phyloP scores from a whole-genome alignment of 805 yeast species.

The Sungouiozyma ichnusensis region DNA sequence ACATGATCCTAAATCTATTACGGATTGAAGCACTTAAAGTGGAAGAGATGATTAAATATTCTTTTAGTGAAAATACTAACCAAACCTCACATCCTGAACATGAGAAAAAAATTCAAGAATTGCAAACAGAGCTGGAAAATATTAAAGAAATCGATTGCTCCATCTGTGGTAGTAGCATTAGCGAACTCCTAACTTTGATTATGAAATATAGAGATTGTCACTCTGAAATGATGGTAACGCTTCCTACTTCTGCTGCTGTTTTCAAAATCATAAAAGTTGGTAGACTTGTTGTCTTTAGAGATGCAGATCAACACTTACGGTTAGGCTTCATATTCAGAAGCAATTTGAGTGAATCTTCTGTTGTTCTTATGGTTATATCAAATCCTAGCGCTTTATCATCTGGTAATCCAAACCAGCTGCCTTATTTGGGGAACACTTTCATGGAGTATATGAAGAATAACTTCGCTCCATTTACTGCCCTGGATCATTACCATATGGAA shows the following conservation, averaged over 20 bases:
- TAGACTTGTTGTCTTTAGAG: conserved; percentile 48
- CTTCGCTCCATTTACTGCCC: conserved; percentile 24
- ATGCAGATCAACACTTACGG: conserved; percentile 29
- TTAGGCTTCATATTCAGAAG: conserved; percentile 45
- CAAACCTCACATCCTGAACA: conserved; percentile 83
- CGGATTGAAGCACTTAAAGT: conserved; percentile 91
- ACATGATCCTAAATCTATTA: conserved; percentile 83
- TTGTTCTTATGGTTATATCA: conserved; percentile 27
- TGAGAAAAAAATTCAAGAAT: conserved; percentile 48
- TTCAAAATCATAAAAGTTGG: conserved; percentile 43
- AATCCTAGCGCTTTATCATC: conserved; percentile 19
- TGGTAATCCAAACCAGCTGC: conserved; percentile 27
- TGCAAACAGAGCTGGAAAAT: conserved; percentile 37
- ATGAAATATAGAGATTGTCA: conserved; percentile 37
- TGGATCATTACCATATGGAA: conserved; percentile 21
- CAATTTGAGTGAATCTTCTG: conserved; percentile 15
- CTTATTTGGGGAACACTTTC: conserved; percentile 25
- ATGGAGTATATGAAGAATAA: conserved; percentile 17
- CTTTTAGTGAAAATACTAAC: conserved; percentile 83
- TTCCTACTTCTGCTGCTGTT: conserved; percentile 39
- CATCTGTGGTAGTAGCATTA: conserved; percentile 34
- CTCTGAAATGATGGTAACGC: conserved; percentile 36
- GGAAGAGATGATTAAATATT: conserved; percentile 96
- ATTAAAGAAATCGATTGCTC: conserved; percentile 28
- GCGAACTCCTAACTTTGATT: conserved; percentile 35